Evolutionary conservation across 805 yeast species (phyloP), one percentile per base, ranked within the genome.

Genomic region (Saccharomycopsis sp.): DNA sequence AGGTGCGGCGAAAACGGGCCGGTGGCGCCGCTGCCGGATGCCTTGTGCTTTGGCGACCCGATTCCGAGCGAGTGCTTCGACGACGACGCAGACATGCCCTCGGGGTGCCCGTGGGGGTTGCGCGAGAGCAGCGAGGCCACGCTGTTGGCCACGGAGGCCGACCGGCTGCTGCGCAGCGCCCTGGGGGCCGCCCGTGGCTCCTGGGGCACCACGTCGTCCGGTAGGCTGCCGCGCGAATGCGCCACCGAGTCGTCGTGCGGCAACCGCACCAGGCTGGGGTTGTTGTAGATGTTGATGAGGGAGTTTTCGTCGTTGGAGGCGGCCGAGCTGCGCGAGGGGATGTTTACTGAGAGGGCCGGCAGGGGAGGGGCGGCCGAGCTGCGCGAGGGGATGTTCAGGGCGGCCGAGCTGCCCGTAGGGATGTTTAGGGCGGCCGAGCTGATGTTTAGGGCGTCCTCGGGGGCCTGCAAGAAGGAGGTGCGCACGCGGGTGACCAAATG

Each of bases 211-310:
- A n/a, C n/a, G n/a, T n/a, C n/a, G n/a, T n/a, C n/a, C n/a, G n/a
- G n/a, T n/a, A n/a, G 3, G 18, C 21, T 18, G 24, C 16, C n/a
- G 48, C 24, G 18, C 21, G 23, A 24, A 52, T 47, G 24, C 15
- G 21, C 50, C 51, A n/a, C 18, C 5, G 16, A 44, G 5, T 18
- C 34, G 3, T 41, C 53, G n/a, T n/a, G 29, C 2, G 56, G 41
- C 21, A 59, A 37, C 14, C 55, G 52, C 2, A 55, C n/a, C 14
- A 52, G 44, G 34, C 58, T 54, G 7, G 61, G 57, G 24, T 60
- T 57, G 41, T 60, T 54, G 53, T 60, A 60, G 34, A 60, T 55
- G 29, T 60, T 60, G 21, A 60, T 55, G 41, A 60, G 37, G 3
- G 62, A 60, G 29, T 52, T 24, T 12, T 57, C 60, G 41, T 52